Evolutionary conservation across 106 monocot genomes (phyloP).

Genomic region (Vanilla planifolia): DNA sequence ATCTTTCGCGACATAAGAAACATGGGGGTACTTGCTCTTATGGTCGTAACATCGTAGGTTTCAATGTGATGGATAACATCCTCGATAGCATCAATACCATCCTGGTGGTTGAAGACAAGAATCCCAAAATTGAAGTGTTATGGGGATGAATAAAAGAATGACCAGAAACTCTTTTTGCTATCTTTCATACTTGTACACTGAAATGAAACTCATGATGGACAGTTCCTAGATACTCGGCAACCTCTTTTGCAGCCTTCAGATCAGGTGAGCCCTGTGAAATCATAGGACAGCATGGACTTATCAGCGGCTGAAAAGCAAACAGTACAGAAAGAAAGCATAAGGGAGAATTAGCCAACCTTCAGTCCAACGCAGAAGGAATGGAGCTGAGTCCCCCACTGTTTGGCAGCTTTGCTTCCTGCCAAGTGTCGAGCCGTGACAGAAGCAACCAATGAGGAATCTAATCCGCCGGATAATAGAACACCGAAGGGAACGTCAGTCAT

Average conservation of each 20-base stretch:
- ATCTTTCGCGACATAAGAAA: conserved; percentile 67
- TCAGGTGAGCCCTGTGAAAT: conserved; percentile 50
- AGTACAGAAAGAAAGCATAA: not conserved
- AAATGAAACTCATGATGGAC: conserved; percentile 63
- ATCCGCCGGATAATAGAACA: conserved; percentile 59
- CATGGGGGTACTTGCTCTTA: conserved; percentile 71
- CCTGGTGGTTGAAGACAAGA: conserved; percentile 11
- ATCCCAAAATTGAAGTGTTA: not conserved
- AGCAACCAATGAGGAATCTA: conserved; percentile 62
- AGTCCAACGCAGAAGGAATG: conserved; percentile 65
- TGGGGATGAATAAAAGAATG: not conserved
- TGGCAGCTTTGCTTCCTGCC: conserved; percentile 46
- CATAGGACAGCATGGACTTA: not conserved
- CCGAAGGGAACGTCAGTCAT: conserved; percentile 77
- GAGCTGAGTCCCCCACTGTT: conserved; percentile 50
- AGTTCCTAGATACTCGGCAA: conserved; percentile 49
- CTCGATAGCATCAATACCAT: conserved; percentile 67
- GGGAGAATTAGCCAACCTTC: conserved; percentile 16
- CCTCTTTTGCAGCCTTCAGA: conserved; percentile 55
- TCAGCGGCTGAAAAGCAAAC: not conserved
- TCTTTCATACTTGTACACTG: conserved; percentile 44
- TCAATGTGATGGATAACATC: conserved; percentile 64
- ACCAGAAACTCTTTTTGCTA: not conserved
- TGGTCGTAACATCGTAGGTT: conserved; percentile 57
- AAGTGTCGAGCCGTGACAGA: conserved; percentile 49